Evolutionary conservation across 441 rosid species (phyloP).

Genomic region (Aquilaria agallochum): DNA sequence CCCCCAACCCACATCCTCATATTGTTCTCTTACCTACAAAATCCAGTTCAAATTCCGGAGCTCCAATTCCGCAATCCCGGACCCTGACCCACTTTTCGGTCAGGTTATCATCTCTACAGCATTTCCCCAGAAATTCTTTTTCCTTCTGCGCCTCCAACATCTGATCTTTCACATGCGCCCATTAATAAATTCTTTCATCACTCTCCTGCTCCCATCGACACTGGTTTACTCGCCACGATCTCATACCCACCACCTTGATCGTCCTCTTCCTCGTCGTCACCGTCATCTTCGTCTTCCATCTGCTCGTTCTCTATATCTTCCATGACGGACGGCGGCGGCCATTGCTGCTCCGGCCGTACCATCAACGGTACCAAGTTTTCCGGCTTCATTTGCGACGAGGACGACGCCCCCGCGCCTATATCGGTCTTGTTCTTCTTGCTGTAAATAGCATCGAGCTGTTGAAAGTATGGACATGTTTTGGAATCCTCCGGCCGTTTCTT

Average conservation of each 20-base stretch:
- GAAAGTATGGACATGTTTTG: conserved; percentile 92
- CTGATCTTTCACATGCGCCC: background rate
- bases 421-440: conserved; percentile 40
- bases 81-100: conserved; percentile 6
- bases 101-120: conserved; percentile 5
- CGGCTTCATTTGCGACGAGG: conserved; percentile 31
- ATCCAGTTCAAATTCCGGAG: conserved; percentile 19
- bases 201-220: conserved; percentile 30
- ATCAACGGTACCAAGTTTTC: conserved; percentile 48
- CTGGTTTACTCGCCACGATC: conserved; percentile 52
- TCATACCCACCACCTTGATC: conserved; percentile 53
- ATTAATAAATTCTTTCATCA: conserved; percentile 6
- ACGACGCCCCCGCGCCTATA: background rate
- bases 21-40: conserved; percentile 12
- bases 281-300: conserved; percentile 31
- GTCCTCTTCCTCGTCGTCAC: conserved; percentile 36
- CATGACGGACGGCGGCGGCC: conserved; percentile 41
- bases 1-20: too few species aligned
- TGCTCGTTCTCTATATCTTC: conserved; percentile 50
- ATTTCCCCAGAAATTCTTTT: background rate
- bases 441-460: conserved; percentile 72
- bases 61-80: conserved; percentile 19
- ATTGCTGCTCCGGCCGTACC: conserved; percentile 80
- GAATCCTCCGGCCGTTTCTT: conserved; percentile 78
- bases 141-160: background rate